Evolutionary conservation across 208 protist genomes (phyloP).

Genomic region (Acanthamoeba lenticulata): DNA sequence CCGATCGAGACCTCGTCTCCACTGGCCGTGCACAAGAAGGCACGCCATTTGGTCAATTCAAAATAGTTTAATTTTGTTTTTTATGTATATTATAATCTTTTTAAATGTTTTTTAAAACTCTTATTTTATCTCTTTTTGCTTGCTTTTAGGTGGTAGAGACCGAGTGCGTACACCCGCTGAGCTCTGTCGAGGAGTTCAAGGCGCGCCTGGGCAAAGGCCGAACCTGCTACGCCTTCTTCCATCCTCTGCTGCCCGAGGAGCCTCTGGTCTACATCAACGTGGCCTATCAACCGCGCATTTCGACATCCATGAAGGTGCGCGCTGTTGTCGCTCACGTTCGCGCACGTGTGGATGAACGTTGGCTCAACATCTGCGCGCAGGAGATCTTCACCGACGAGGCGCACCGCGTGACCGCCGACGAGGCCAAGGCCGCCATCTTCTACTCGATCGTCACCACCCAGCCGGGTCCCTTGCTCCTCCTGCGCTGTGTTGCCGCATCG

Average conservation of each 20-base stretch:
- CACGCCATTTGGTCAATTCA: too few species aligned
- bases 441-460: conserved; percentile 74
- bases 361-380: neutral
- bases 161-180: conserved; percentile 67
- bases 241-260: conserved; percentile 61
- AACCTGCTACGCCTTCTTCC: conserved; percentile 72
- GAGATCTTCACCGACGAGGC: neutral
- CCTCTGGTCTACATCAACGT: conserved; percentile 30
- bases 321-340: neutral
- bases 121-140: neutral
- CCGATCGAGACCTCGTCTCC: neutral
- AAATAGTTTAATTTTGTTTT: too few species aligned
- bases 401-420: neutral
- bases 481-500: too few species aligned
- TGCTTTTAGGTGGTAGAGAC: conserved; percentile 35
- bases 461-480: neutral
- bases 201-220: conserved; percentile 54
- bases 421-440: conserved; percentile 66
- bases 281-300: neutral
- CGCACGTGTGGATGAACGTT: neutral
- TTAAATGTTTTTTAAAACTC: neutral
- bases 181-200: conserved; percentile 65
- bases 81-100: too few species aligned
- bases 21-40: neutral
- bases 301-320: neutral